Evolutionary conservation across 2,329 filamentous ascomycete genomes (phyloP).

Genomic region (Alternaria novae-zelandiae): DNA sequence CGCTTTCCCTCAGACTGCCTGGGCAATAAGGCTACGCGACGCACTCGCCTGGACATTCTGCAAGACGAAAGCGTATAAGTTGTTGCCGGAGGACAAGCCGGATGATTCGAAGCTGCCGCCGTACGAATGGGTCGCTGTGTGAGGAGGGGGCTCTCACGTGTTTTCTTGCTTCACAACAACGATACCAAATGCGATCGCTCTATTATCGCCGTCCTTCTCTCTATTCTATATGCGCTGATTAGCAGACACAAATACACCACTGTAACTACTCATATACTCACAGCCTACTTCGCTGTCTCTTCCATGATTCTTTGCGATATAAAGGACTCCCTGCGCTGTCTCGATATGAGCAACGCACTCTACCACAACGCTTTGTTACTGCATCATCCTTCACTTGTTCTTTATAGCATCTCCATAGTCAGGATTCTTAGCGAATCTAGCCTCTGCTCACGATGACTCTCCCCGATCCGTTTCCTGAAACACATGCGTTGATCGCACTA

Average conservation of each 20-base stretch:
- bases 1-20: slow-evolving; percentile 39
- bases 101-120: not conserved
- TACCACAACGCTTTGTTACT: not conserved
- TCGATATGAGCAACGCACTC: not conserved
- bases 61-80: slow-evolving; percentile 11
- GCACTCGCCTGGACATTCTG: not conserved
- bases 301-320: not conserved
- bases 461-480: not conserved
- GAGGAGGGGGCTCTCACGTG: not conserved
- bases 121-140: slow-evolving; percentile 12
- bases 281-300: not conserved
- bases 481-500: not conserved
- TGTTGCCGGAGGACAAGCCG: not conserved
- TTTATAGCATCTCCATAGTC: not conserved
- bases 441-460: not conserved
- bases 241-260: not conserved
- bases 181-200: not conserved
- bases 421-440: not conserved
- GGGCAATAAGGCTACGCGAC: slow-evolving; percentile 29
- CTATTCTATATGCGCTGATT: not conserved
- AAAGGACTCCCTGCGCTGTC: not conserved
- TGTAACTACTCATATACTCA: not conserved
- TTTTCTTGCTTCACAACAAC: not conserved
- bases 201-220: not conserved
- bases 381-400: not conserved